Conservation (phyloP, 1,139 yeast genomes). For the Geotrichum phurueaensis region DNA sequence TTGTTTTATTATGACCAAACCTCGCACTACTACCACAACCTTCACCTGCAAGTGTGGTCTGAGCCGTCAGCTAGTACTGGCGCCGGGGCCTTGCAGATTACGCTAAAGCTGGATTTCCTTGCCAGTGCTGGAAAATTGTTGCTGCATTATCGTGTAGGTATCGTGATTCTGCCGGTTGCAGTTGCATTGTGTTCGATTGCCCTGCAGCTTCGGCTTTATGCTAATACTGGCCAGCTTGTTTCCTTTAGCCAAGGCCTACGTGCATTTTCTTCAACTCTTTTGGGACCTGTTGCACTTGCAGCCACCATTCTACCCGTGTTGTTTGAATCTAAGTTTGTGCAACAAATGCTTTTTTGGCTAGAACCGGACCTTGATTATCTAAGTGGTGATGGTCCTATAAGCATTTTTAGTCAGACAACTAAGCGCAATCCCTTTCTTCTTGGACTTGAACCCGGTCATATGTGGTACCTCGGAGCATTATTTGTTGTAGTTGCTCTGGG, state of each 20-base stretch:
- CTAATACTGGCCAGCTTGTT: constrained; percentile 41
- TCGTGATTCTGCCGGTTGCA: constrained; percentile 33
- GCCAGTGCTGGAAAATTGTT: constrained; percentile 36
- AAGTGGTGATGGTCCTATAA: constrained; percentile 25
- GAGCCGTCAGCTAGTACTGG: constrained; percentile 22
- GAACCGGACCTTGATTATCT: constrained; percentile 28
- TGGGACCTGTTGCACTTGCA: constrained; percentile 26
- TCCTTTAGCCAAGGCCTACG: constrained; percentile 46
- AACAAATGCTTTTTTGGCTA: constrained; percentile 34
- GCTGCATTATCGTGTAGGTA: constrained; percentile 33
- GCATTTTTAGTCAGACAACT: constrained; percentile 26
- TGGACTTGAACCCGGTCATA: constrained; percentile 56
- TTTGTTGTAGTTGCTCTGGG: constrained; percentile 51
- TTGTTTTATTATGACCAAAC: constrained; percentile 16
- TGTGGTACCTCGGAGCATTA: constrained; percentile 56
- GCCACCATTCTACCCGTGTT: constrained; percentile 40
- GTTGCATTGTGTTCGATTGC: constrained; percentile 27
- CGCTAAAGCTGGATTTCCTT: constrained; percentile 34
- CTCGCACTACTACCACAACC: constrained; percentile 23
- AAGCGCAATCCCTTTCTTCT: constrained; percentile 45
- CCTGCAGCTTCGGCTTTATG: constrained; percentile 28
- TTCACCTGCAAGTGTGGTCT: constrained; percentile 37
- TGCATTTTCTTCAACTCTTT: constrained; percentile 32
- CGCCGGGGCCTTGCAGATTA: constrained; percentile 21
- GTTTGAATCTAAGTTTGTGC: constrained; percentile 20